Evolutionary conservation across 2,329 filamentous ascomycete genomes (phyloP), one percentile per base, ranked within the genome.

Genomic region (Paecilomyces niveus): DNA sequence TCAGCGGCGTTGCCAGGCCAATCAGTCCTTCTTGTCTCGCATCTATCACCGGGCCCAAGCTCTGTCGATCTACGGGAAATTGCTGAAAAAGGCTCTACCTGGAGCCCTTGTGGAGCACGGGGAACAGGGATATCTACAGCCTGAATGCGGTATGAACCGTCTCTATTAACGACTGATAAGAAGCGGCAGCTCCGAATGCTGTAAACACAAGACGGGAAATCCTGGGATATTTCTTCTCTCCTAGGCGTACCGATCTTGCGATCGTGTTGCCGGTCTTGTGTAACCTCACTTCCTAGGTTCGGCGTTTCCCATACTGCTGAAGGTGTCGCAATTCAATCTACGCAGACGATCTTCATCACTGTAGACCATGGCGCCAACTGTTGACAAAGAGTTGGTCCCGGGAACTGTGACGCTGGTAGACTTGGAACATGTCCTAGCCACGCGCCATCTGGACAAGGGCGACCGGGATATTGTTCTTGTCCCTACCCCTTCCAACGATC

Each of bases 381-480:
- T 69, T 10, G 69, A 73, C 54, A 66, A 10, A 26, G 64, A 67
- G 50, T 67, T 64, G 52, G 68, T 76, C 24, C 76, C 77, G 0
- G 78, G 78, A 26, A 80, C 78, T 0, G 70, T 79, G 39, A 73
- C 73, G 2, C 68, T 80, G 18, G 70, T 80, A 7, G 78, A 80
- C 59, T 59, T 74, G 6, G 66, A 73, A 3, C 69, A 74, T 61
- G 70, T 70, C 18, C 57, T 74, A 33, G 61, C 67, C 7, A 66
- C 67, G 5, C 68, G 70, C 15, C 69, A 73, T 64, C 58, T 70
- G 21, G 64, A 67, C 10, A 52, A 57, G 13, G 67, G 68, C 0
- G 63, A 73, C 33, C 54, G 61, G 24, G 75, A 78, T 50, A 76
- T 80, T 53, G 70, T 78, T 1, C 67, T 79, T 3, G 70, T 77